These are phyloP conservation scores for Beauveria varroae DNA, from an alignment of 2,329 filamentous ascomycete species.

Conservation along the genomic window DNA sequence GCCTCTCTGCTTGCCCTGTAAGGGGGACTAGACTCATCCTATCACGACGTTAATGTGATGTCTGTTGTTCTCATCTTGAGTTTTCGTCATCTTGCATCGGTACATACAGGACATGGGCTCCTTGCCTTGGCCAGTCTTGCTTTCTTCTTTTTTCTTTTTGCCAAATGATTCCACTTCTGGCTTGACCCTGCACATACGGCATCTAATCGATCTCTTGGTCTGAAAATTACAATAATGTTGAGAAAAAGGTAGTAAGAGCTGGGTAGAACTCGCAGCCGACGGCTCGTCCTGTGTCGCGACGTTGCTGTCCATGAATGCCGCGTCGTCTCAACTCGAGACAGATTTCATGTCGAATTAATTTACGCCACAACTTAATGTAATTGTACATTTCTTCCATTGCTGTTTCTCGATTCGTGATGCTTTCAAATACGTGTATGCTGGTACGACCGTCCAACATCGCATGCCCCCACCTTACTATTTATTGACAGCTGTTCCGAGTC, in stretches of 20 bases:
- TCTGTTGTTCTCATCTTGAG: neutral
- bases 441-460: too few relatives aligned
- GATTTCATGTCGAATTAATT: conserved; percentile 5
- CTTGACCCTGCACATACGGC: neutral
- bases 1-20: conserved; percentile 37
- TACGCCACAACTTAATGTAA: neutral
- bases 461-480: too few relatives aligned
- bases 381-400: neutral
- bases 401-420: neutral
- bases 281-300: neutral
- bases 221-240: neutral
- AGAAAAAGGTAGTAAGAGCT: neutral
- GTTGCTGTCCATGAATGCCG: neutral
- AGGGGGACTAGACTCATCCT: conserved; percentile 18
- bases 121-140: neutral
- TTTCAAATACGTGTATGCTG: neutral
- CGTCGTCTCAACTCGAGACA: conserved; percentile 7
- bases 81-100: conserved; percentile 5
- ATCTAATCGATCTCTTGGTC: neutral
- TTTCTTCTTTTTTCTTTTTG: neutral
- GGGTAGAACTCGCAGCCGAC: neutral
- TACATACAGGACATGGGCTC: neutral
- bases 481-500: too few relatives aligned
- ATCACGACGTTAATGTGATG: neutral
- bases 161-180: neutral